Evolutionary conservation across 1,284 basidiomycete species (phyloP).

Genomic region (Ustilago lituana): DNA sequence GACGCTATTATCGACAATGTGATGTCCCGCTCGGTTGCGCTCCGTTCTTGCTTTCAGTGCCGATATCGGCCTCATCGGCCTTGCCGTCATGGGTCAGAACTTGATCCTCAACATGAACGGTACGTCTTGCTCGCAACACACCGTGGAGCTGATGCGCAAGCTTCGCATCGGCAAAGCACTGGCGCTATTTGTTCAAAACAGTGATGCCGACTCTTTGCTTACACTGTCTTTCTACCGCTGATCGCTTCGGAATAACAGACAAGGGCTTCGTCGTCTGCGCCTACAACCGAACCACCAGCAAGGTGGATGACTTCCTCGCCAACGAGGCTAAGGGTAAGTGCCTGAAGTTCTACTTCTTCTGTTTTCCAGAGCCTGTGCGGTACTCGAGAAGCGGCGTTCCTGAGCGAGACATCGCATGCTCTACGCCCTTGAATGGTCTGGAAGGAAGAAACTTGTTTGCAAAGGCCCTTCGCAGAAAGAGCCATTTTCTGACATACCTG

Average conservation of each 20-base stretch:
- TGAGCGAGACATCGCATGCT: neutral
- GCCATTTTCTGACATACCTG: slow-evolving; percentile 66
- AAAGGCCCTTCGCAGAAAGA: neutral
- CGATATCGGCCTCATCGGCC: slow-evolving; percentile 67
- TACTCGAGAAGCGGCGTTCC: neutral
- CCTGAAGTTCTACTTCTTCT: slow-evolving; percentile 17
- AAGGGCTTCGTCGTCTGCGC: slow-evolving; percentile 97
- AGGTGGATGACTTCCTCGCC: slow-evolving; percentile 93
- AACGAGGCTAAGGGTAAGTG: slow-evolving; percentile 94
- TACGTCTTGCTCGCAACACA: slow-evolving; percentile 32
- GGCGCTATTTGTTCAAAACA: neutral
- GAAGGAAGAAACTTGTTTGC: no score
- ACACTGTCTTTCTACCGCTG: neutral
- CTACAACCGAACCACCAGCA: slow-evolving; percentile 95
- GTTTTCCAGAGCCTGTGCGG: neutral
- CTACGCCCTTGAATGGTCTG: neutral
- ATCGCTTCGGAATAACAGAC: slow-evolving; percentile 70
- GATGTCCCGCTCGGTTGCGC: neutral
- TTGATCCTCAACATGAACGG: slow-evolving; percentile 68
- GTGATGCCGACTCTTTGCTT: slow-evolving; percentile 7
- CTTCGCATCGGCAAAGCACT: no score
- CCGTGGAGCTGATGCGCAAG: no score
- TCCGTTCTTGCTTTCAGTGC: slow-evolving; percentile 41
- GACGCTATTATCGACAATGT: neutral
- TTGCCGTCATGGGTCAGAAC: slow-evolving; percentile 68